Evolutionary conservation across 306 rosid species (phyloP), one percentile per base, ranked within the genome.

Genomic region (Pyrus bretschneideri): DNA sequence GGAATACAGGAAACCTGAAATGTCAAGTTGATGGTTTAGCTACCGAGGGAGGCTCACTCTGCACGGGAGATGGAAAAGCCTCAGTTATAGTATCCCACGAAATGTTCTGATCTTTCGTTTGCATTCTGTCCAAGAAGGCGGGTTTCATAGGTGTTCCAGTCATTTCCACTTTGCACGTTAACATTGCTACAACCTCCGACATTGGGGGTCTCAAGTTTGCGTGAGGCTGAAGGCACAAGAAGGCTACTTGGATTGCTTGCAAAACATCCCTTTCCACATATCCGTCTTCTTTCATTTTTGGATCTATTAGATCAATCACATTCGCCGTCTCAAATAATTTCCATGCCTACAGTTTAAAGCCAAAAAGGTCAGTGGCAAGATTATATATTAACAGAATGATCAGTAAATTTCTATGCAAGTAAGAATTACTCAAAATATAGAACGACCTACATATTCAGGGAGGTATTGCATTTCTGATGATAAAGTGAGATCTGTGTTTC

Each of bases 391-490:
- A 25, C 22, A 2, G 59, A 57, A 51, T 51, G 55, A 75, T 61
- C 27, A 10, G 31, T 11, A 59, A 57, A 7, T 29, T 13, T 55
- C 44, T 22, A 9, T 49, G 4, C n/a, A 38, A 19, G 22, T 17
- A 63, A 63, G 13, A 31, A 15, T 3, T 64, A 15, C 1, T 63
- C 1, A 15, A 29, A 14, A 3, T 19, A 18, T 14, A 12, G 17
- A 22, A 29, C 9, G 27, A 27, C 80, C 23, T 91, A 90, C 95
- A 67, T 91, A 91, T 83, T 94, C 98, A 23, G 96, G 98, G 25
- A 92, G 97, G 80, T 92, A 90, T 58, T 94, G 95, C 97, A 81
- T 89, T 67, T 86, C 95, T 31, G 96, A 83, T 45, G 92, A 88
- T 82, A 90, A 82, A 69, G 83, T 83, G 29, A 89, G 93, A 74